Conservation (phyloP, 345 rosid species). For the Citrus reticulata region DNA sequence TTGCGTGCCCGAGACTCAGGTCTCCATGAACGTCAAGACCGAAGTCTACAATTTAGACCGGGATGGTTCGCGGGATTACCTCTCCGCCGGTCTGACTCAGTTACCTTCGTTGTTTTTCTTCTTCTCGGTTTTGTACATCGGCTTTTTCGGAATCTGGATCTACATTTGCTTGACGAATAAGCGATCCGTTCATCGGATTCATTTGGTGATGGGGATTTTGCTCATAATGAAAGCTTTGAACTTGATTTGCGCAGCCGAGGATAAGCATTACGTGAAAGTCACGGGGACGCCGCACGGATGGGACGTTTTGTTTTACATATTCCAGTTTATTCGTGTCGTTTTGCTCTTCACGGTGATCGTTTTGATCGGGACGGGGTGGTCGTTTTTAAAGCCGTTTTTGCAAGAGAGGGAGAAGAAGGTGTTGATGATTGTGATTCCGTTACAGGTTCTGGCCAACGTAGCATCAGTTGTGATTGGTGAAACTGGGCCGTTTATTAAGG, state of each 20-base stretch:
- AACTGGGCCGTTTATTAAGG: slow-evolving; percentile 84
- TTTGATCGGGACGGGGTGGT: slow-evolving; percentile 98
- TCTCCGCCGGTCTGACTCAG: slow-evolving; percentile 80
- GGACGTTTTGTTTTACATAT: slow-evolving; percentile 87
- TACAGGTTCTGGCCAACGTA: slow-evolving; percentile 89
- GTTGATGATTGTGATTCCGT: slow-evolving; percentile 89
- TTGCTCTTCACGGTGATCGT: slow-evolving; percentile 87
- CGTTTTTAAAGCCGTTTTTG: slow-evolving; percentile 85
- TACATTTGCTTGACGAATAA: slow-evolving; percentile 46
- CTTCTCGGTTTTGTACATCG: slow-evolving; percentile 55
- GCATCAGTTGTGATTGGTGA: slow-evolving; percentile 91
- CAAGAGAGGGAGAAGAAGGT: slow-evolving; percentile 99
- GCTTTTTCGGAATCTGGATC: slow-evolving; percentile 63
- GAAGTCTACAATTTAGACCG: slow-evolving; percentile 70
- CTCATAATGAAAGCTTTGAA: slow-evolving; percentile 83
- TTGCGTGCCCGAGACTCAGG: slow-evolving; percentile 72
- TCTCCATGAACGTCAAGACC: slow-evolving; percentile 76
- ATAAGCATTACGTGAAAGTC: slow-evolving; percentile 75
- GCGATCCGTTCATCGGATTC: slow-evolving; percentile 73
- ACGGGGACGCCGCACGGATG: slow-evolving; percentile 98
- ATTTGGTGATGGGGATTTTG: slow-evolving; percentile 70
- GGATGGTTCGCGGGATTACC: slow-evolving; percentile 53
- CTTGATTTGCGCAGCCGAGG: slow-evolving; percentile 88
- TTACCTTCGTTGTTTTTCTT: slow-evolving; percentile 60
- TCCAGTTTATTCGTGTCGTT: slow-evolving; percentile 83